phyloP scores from a whole-genome alignment of 2,329 filamentous ascomycete genomes.

The Helotiales sp. region DNA sequence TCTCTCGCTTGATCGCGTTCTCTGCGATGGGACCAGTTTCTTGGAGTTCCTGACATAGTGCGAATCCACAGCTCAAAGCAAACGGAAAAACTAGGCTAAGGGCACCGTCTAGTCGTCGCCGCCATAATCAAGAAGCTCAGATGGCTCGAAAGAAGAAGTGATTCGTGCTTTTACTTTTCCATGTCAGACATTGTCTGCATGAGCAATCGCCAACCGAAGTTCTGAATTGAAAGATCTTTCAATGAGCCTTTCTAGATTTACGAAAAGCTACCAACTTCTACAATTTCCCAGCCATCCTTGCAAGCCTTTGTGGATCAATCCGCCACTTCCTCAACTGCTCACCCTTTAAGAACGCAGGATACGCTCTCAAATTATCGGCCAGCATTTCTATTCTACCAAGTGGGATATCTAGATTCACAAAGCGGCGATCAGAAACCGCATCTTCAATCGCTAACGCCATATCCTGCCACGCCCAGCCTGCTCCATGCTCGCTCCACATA shows the following conservation, averaged over 20 bases:
- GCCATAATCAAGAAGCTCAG: no score
- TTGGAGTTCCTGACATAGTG: no score
- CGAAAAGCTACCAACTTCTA: neutral
- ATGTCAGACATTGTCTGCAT: no score
- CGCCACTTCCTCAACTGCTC: slow-evolving; percentile 10
- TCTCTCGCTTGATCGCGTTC: no score
- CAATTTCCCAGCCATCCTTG: neutral
- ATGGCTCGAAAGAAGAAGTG: no score
- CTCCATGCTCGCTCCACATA: slow-evolving; percentile 1
- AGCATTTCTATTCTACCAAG: slow-evolving; percentile 8
- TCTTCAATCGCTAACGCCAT: slow-evolving; percentile 17
- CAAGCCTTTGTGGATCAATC: neutral
- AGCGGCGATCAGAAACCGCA: slow-evolving; percentile 10
- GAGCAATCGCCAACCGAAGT: no score
- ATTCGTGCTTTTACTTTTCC: no score
- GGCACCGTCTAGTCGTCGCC: no score
- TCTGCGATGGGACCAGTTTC: no score
- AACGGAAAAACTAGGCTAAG: no score
- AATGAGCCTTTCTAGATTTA: neutral
- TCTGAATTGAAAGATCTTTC: neutral
- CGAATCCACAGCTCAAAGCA: no score
- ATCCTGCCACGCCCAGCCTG: slow-evolving; percentile 19
- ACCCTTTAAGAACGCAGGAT: neutral
- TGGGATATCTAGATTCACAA: slow-evolving; percentile 18
- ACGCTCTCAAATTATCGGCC: neutral